These are phyloP conservation scores for Solanum sejunctum DNA, from an alignment of 257 asterid genomes.

Conservation along the genomic window DNA sequence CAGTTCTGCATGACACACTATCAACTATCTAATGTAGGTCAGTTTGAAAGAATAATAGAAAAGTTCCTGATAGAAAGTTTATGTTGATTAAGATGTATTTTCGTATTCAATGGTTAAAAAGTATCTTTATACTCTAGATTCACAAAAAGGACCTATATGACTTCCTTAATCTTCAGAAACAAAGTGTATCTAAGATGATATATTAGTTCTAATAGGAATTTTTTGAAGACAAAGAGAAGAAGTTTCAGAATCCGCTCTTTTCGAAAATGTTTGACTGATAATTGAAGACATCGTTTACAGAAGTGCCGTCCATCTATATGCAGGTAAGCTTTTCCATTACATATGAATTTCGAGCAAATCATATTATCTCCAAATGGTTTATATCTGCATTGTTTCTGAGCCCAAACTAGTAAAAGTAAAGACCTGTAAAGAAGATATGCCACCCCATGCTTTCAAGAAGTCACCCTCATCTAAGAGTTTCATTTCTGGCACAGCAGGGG, in stretches of 20 bases:
- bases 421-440: conserved; percentile 93
- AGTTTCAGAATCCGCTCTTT: not conserved
- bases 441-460: conserved; percentile 97
- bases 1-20: not conserved
- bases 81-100: not conserved
- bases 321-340: not conserved
- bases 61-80: not conserved
- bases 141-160: not conserved
- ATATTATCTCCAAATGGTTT: not conserved
- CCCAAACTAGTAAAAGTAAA: not conserved
- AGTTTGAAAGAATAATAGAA: not conserved
- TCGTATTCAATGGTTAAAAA: not conserved
- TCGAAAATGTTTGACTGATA: not conserved
- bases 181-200: not conserved
- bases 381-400: not conserved
- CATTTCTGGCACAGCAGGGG: conserved; percentile 82
- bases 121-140: not conserved
- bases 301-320: not conserved
- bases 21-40: not conserved
- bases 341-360: not conserved
- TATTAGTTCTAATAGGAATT: not conserved
- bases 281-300: not conserved
- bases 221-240: not conserved
- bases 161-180: not conserved
- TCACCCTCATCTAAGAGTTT: conserved; percentile 70